Base-by-base conservation (phyloP, 768 basidiomycete genomes). In the Mrakia gelida region DNA sequence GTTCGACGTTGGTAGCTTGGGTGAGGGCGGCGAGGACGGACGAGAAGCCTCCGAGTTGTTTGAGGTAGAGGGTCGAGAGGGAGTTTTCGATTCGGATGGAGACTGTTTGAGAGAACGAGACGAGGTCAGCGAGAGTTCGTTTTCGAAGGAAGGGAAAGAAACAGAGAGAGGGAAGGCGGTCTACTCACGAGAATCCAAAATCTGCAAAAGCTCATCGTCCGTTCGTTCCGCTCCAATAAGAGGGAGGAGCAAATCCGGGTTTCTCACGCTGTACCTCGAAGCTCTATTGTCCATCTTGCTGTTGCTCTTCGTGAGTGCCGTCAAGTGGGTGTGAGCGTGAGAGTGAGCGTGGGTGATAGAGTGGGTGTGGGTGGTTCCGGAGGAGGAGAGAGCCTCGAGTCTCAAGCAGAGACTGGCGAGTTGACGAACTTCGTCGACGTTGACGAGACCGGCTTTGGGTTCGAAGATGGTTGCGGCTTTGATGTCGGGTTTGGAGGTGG, bases 11-110 rank as follows among this genome's bases (percentile, higher is more conserved):
- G 26, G 82, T 81, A n/a, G 81, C 81, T 59, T 83, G 81, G 71
- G 82, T 81, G 54, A 84, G 78, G 0, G 84, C 82, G 38, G 81
- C 81, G 61, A 84, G 76, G 30, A 84, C 82, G 15, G 80, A 76
- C 2, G 81, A 73, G 80, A 83, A 84, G 0, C 82, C 82, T 49
- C 82, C 84, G n/a, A 84, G 80, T 30, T 84, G 81, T 79, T 84
- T 84, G 76, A 84, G 49, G 79, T 82, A 83, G 77, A 86, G 76
- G 28, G 84, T 82, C 11, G 84, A 83, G 43, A 89, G 84, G 3
- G 91, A 88, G 82, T 95, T 94, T 82, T 92, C 90, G 75, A 95
- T 90, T 62, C 95, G 87, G 11, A 89, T 85, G 43, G 91, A 86
- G 73, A 96, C 78, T 79, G 32, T 52, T 49, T n/a, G 28, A 38